A percentile compares a stretch with the other conserved stretches of the same genome.
Conservation (phyloP, 225 moss, liverwort and hornwort species). For the Rhytidiadelphus loreus region DNA sequence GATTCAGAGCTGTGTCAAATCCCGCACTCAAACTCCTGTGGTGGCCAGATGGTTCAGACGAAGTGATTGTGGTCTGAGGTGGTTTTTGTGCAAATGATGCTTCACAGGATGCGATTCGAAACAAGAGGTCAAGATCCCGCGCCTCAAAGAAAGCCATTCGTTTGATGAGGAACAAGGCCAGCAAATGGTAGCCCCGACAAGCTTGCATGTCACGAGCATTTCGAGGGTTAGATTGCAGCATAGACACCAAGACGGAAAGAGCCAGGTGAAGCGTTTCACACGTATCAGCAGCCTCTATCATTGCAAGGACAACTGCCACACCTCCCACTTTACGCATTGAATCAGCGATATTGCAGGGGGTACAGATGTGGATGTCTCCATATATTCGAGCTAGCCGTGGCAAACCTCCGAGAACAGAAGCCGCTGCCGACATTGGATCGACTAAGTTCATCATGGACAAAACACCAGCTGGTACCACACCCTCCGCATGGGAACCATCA, state of each 20-base stretch:
- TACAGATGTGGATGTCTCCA: slow-evolving; percentile 78
- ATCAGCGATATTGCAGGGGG: slow-evolving; percentile 72
- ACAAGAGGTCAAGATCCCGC: slow-evolving; percentile 72
- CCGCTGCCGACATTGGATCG: slow-evolving; percentile 77
- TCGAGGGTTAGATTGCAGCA: slow-evolving; percentile 68
- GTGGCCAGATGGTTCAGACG: slow-evolving; percentile 10
- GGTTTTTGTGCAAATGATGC: slow-evolving; percentile 52
- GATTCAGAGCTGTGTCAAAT: slow-evolving; percentile 30
- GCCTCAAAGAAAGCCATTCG: slow-evolving; percentile 58
- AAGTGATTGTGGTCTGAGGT: slow-evolving; percentile 11
- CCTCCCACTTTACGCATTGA: slow-evolving; percentile 78
- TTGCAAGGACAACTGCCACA: slow-evolving; percentile 76
- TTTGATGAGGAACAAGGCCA: slow-evolving; percentile 77
- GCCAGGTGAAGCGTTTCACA: slow-evolving; percentile 70
- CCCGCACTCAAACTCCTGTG: slow-evolving; percentile 30
- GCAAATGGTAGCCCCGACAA: slow-evolving; percentile 78
- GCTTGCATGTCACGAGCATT: slow-evolving; percentile 81
- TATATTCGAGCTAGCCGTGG: slow-evolving; percentile 63
- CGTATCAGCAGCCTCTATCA: slow-evolving; percentile 78
- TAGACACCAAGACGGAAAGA: slow-evolving; percentile 63
- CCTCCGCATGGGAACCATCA: slow-evolving; percentile 65
- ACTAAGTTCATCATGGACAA: slow-evolving; percentile 67
- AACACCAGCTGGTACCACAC: slow-evolving; percentile 51
- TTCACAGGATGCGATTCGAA: slow-evolving; percentile 82
- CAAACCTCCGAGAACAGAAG: slow-evolving; percentile 80